phyloP scores from a whole-genome alignment of 2,329 filamentous ascomycete species.

The Xylariaceae sp. region DNA sequence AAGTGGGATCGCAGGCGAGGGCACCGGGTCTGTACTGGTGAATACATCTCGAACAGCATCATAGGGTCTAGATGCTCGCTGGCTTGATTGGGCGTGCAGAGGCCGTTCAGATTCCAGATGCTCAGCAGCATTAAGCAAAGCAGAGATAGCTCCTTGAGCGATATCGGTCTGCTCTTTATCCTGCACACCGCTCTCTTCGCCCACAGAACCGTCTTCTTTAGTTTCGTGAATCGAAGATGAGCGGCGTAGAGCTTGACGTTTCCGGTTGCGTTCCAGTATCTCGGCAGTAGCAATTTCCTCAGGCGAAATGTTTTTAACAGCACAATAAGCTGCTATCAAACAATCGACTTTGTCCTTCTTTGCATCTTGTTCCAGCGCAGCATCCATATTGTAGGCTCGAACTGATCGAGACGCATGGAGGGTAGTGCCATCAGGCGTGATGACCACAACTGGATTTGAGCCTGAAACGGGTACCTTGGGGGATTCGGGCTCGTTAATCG shows the following conservation, averaged over 20 bases:
- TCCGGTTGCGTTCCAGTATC: conserved; percentile 28
- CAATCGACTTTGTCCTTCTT: conserved; percentile 18
- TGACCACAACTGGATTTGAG: conserved; percentile 46
- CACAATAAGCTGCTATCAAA: conserved; percentile 21
- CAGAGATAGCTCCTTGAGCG: conserved; percentile 6
- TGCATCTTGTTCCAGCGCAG: conserved; percentile 21
- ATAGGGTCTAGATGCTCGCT: conserved; percentile 36
- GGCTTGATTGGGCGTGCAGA: conserved; percentile 10
- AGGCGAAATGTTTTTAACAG: conserved; percentile 18
- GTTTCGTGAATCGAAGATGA: conserved; percentile 11
- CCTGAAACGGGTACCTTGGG: conserved; percentile 40
- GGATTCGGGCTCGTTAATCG: conserved; percentile 41
- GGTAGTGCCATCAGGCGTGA: conserved; percentile 45
- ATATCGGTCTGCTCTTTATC: conserved; percentile 5
- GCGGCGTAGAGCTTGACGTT: conserved; percentile 22
- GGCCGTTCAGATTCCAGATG: conserved; percentile 18
- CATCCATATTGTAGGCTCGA: conserved; percentile 28
- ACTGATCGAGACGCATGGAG: conserved; percentile 45
- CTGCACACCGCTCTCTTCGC: conserved; percentile 1
- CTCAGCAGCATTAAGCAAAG: conserved; percentile 23
- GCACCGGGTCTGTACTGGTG: conserved; percentile 29
- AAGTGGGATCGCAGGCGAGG: conserved; percentile 17
- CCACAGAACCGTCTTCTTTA: conserved; percentile 7
- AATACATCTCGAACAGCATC: conserved; percentile 44
- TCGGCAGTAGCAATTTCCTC: conserved; percentile 29